Base-by-base conservation (phyloP, 257 asterid species). In the Galeopsis tetrahit region DNA sequence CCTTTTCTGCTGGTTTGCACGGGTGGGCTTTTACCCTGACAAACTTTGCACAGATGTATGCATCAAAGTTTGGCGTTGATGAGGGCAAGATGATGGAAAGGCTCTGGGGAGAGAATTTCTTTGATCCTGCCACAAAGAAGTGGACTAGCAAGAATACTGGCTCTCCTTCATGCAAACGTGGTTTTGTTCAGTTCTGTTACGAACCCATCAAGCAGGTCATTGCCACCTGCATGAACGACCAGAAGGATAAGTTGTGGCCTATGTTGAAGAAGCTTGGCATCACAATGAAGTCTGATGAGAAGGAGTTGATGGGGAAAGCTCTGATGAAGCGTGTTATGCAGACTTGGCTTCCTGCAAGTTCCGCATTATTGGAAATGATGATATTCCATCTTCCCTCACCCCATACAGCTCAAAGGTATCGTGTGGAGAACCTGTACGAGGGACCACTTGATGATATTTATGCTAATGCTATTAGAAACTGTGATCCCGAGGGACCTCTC, bases 301-400 rank as follows among this genome's bases (percentile, higher is more conserved):
- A 83, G 68, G 89, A 84, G 13, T 71, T 84, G 74, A 71, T 84
- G 82, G 89, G 87, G 4, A 85, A 82, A 63, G 62, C 87, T 7
- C 14, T 85, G 75, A 85, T 85, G 89, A 85, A 85, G 78, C 89
- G 87, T 78, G 89, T 85, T 13, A 82, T 84, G 88, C 85, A 83
- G 40, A 83, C 85, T 7, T 83, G 88, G 88, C 85, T 83, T 48
- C 88, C 88, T 44, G 88, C 88, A 32, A 79, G 86, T 32, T 63
- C 33, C 8, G 88, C 88, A 10, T 81, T 84, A 5, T 40, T 85
- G 74, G 89, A 85, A 74, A 85, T 85, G 87, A 85, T 85, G 89
- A 85, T 85, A 71, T 82, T 80, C 72, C 89, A 84, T 69, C 85
- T 84, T 32, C 89, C 89, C 17, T 84, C 89, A 39, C 89, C 89